Percentiles rank a stretch among this genome's conserved stretches.
Conservation (phyloP, 2,329 filamentous ascomycete species). For the Botryotinia narcissicola region DNA sequence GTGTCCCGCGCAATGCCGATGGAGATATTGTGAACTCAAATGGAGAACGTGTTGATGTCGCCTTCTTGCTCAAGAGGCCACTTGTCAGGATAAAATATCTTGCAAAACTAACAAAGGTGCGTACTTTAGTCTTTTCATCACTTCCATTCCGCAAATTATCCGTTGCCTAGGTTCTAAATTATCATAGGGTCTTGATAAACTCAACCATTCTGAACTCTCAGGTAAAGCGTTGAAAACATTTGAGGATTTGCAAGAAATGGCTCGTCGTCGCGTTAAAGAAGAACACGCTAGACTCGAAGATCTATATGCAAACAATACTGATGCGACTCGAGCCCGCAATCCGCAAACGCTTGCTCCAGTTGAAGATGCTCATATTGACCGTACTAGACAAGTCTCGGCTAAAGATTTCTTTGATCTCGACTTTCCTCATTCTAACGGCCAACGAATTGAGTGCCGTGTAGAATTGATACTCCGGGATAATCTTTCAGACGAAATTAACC, state of each 20-base stretch:
- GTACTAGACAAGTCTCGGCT: constrained; percentile 77
- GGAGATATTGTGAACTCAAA: constrained; percentile 61
- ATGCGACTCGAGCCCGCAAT: constrained; percentile 76
- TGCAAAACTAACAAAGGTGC: constrained; percentile 74
- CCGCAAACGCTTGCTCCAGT: constrained; percentile 72
- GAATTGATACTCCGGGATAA: constrained; percentile 86
- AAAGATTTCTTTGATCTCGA: constrained; percentile 88
- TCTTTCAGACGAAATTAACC: constrained; percentile 59
- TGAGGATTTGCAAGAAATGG: constrained; percentile 70
- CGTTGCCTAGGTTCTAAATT: constrained; percentile 3
- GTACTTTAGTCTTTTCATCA: not conserved
- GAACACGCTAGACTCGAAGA: constrained; percentile 75
- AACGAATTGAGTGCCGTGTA: constrained; percentile 83
- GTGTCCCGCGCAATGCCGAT: constrained; percentile 59
- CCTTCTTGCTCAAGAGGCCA: constrained; percentile 85
- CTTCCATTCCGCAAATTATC: not conserved
- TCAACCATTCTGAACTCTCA: constrained; percentile 46
- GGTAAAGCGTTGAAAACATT: constrained; percentile 42
- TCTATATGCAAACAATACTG: constrained; percentile 80
- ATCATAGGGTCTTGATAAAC: constrained; percentile 29
- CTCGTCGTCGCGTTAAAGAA: constrained; percentile 70
- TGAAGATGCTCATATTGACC: constrained; percentile 68
- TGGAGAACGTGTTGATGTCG: constrained; percentile 90
- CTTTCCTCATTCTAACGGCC: constrained; percentile 82
- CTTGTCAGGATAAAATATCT: constrained; percentile 86